Evolutionary conservation across 2,329 filamentous ascomycete genomes (phyloP).

Genomic region (Sporothrix variecibatus): DNA sequence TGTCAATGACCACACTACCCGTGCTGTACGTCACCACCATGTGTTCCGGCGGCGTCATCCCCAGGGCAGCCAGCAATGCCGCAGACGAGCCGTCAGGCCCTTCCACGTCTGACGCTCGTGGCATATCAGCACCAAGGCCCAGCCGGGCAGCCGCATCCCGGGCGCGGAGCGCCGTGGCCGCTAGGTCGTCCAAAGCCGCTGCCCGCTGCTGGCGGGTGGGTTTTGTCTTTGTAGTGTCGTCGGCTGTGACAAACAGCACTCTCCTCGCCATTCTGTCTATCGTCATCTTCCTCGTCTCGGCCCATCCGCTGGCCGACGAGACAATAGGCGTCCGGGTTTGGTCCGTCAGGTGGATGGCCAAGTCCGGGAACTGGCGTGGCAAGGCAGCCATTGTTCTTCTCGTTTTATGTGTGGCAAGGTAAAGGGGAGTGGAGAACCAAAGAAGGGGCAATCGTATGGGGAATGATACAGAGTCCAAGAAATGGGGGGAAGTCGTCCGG

Average conservation of each 20-base stretch:
- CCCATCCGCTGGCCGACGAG: constrained; percentile 42
- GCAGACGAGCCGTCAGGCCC: constrained; percentile 46
- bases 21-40: constrained; percentile 60
- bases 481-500: background rate
- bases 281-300: background rate
- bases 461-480: background rate
- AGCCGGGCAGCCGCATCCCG: constrained; percentile 56
- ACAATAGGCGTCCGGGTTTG: constrained; percentile 59
- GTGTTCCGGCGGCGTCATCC: constrained; percentile 54
- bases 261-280: background rate
- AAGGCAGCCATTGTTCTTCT: constrained; percentile 44
- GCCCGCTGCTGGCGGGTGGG: constrained; percentile 35
- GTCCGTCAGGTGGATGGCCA: constrained; percentile 61
- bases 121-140: constrained; percentile 43
- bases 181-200: constrained; percentile 54
- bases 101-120: background rate
- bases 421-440: background rate
- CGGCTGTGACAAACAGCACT: background rate
- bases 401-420: background rate
- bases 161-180: constrained; percentile 54
- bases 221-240: background rate
- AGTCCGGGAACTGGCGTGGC: constrained; percentile 52
- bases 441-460: background rate
- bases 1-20: constrained; percentile 41
- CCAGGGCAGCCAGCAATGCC: constrained; percentile 46